Evolutionary conservation across 208 protist genomes (phyloP), one percentile per base, ranked within the genome.

Genomic region (Leishmania amazonensis): DNA sequence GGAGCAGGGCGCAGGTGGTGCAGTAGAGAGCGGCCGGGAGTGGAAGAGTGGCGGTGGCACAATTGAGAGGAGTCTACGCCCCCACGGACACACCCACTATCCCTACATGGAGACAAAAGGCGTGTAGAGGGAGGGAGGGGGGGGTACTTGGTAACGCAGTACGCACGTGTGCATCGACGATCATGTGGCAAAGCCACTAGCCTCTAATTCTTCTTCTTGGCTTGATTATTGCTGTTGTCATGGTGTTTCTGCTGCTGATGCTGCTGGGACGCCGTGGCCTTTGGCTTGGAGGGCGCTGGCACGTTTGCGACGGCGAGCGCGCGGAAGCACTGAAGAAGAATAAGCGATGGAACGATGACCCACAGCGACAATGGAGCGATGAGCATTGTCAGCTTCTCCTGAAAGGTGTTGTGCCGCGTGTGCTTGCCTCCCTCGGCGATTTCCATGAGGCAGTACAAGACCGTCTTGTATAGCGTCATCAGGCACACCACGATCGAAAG

Each of bases 401-500:
- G 31, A 3, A 83, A 53, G 0, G 77, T 81, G 84, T 95, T 96
- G 80, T 96, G 92, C 28, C 87, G 85, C 17, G 92, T 96, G 85
- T 91, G 95, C 65, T 85, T 87, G 64, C 88, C 87, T 24, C 80
- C 87, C 81, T 95, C 92, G 17, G 87, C 85, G 19, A 91, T 45
- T 65, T 96, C 92, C 77, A 97, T 83, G 28, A 80, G 53, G n/a
- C 87, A 88, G 82, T 96, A 97, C 35, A 96, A 75, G 21, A 96
- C 68, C 40, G 92, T 97, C 85, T 96, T 97, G 87, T 93, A 94
- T 19, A 96, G 49, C 5, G 94, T 97, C 93, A 96, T 96, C 42
- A 88, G 75, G 62, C 77, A 80, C 3, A 93, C 88, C 15, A 89
- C 38, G 15, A 94, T 72, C 3, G 84, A 84, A n/a, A 94, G 65